These are phyloP conservation scores for Trichophyton simii DNA, from an alignment of 2,329 filamentous ascomycete species.

Conservation along the genomic window DNA sequence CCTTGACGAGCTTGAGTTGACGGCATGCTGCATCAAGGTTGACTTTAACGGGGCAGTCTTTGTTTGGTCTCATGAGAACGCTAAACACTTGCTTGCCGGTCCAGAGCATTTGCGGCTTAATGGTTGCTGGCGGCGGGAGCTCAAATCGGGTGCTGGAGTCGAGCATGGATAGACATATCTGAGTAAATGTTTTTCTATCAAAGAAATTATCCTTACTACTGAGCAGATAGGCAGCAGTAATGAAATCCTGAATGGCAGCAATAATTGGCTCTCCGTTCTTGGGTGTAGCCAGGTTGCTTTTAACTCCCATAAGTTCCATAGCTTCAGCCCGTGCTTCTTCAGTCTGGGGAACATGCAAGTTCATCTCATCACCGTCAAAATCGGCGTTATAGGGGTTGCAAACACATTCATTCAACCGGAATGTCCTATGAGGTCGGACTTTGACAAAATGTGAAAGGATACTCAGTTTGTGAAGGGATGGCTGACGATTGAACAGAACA, in stretches of 20 bases:
- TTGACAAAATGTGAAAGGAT: slow-evolving; percentile 94
- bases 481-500: slow-evolving; percentile 94
- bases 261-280: slow-evolving; percentile 98
- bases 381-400: slow-evolving; percentile 98
- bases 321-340: slow-evolving; percentile 93
- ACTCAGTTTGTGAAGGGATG: slow-evolving; percentile 94
- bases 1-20: slow-evolving; percentile 45
- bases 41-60: slow-evolving; percentile 64
- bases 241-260: slow-evolving; percentile 98
- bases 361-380: slow-evolving; percentile 99
- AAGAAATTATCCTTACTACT: slow-evolving; percentile 91
- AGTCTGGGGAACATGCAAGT: slow-evolving; percentile 91
- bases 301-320: slow-evolving; percentile 93
- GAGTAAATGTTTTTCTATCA: slow-evolving; percentile 74
- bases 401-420: slow-evolving; percentile 94
- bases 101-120: slow-evolving; percentile 81
- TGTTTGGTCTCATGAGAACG: slow-evolving; percentile 80
- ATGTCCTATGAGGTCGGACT: slow-evolving; percentile 87
- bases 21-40: slow-evolving; percentile 90
- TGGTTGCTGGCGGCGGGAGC: slow-evolving; percentile 70
- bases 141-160: slow-evolving; percentile 65
- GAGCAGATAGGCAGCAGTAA: slow-evolving; percentile 82
- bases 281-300: slow-evolving; percentile 87
- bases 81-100: slow-evolving; percentile 96
- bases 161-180: slow-evolving; percentile 90